phyloP scores from a whole-genome alignment of 2,329 filamentous ascomycete genomes.

The Exophiala alcalophila region DNA sequence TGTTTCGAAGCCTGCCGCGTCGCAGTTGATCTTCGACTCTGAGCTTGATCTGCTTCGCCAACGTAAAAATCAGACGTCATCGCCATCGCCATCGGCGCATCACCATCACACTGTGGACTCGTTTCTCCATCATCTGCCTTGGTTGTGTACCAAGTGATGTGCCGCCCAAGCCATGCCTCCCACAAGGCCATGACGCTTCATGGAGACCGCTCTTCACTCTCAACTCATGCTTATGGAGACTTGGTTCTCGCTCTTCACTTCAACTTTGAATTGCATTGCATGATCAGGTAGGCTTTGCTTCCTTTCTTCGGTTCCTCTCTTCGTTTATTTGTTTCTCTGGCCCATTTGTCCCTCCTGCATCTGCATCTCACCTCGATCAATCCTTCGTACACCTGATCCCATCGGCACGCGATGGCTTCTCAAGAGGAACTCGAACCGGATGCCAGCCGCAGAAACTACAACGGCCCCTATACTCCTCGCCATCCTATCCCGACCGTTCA shows the following conservation, averaged over 20 bases:
- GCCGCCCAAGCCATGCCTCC: too few species aligned
- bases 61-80: too few species aligned
- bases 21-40: too few species aligned
- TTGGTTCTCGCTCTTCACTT: neutral
- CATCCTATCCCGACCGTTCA: slow-evolving; percentile 30
- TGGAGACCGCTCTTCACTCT: neutral
- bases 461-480: slow-evolving; percentile 24
- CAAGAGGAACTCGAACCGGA: slow-evolving; percentile 25
- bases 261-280: neutral
- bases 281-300: neutral
- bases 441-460: slow-evolving; percentile 10
- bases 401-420: slow-evolving; percentile 8
- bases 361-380: neutral
- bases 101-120: too few species aligned
- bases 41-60: too few species aligned
- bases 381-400: neutral
- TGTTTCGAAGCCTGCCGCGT: too few species aligned
- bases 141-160: too few species aligned
- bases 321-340: too few species aligned
- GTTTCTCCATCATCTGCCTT: neutral
- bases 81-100: too few species aligned
- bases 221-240: too few species aligned
- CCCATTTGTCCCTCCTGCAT: neutral
- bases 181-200: too few species aligned
- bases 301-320: neutral